Conservation (phyloP, 441 rosid species). For the Raphanus hybrid region DNA sequence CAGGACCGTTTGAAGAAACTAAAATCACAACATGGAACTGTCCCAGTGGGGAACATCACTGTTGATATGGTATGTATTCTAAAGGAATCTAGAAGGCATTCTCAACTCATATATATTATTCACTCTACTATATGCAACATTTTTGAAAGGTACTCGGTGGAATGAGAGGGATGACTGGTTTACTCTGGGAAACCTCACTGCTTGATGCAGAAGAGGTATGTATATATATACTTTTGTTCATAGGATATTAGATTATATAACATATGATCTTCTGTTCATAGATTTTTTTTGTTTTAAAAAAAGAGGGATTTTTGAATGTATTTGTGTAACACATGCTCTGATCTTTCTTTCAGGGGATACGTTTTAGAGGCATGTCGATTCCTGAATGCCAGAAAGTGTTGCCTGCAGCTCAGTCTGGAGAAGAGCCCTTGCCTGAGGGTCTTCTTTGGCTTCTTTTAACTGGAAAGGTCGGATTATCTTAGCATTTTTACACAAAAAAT, state of each 20-base stretch:
- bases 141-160: slow-evolving; percentile 2
- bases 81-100: background rate
- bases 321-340: slow-evolving; percentile 33
- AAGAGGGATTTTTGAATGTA: too few species aligned
- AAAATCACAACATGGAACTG: slow-evolving; percentile 70
- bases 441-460: slow-evolving; percentile 97
- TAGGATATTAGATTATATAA: slow-evolving; percentile 6
- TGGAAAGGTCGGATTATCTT: slow-evolving; percentile 63
- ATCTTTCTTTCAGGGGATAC: slow-evolving; percentile 72
- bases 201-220: slow-evolving; percentile 93
- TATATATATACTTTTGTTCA: background rate
- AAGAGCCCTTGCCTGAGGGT: slow-evolving; percentile 95
- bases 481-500: background rate
- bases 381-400: slow-evolving; percentile 93
- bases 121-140: background rate
- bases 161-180: slow-evolving; percentile 13
- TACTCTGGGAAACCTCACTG: slow-evolving; percentile 81
- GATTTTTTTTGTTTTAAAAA: background rate
- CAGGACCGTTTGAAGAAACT: slow-evolving; percentile 87
- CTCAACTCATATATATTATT: background rate
- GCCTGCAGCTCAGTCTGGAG: slow-evolving; percentile 84
- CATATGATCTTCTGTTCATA: slow-evolving; percentile 35
- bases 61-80: slow-evolving; percentile 75
- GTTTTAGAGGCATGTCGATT: slow-evolving; percentile 87
- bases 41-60: slow-evolving; percentile 78